Base-by-base conservation (phyloP, 2,329 filamentous ascomycete genomes). In the Chrysoporthe puriensis region DNA sequence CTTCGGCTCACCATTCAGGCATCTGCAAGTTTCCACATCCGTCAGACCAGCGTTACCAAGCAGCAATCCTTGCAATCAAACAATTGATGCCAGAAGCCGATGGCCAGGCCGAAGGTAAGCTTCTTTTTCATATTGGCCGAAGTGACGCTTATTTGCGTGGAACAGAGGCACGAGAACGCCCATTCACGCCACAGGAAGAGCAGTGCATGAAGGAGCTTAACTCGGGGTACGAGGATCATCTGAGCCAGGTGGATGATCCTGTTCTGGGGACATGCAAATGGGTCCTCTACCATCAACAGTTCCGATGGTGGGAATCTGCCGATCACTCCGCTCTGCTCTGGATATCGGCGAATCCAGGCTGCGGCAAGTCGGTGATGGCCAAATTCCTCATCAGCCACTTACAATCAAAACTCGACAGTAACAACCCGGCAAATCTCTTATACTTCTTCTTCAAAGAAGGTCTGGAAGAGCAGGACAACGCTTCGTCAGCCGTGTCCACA, bases 361-460 rank as follows among this genome's bases (percentile, higher is more conserved):
- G 52, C 34, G 52, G 52, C 18, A 57, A 57, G 26, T 57, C 52
- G 21, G 52, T 57, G 13, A 57, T 57, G 21, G 52, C 52, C 4
- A 57, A 57, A 57, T 57, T 57, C 18, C 34, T 57, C 21, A 36
- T 57, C 52, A 14, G 26, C 21, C 21, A 57, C 34, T 26, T 57
- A 14, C 16, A 2, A 13, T 32, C 52, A 16, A 36, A n/a, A 26
- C 7, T 14, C 11, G 21, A 14, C 34, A 32, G 21, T 14, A 32
- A 26, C 34, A 26, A 8, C 7, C 16, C 21, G 4, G 14, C 13
- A 16, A 26, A 26, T 36, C 11, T 57, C 21, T 57, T 14, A 5
- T 26, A 57, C 21, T 57, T 57, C 34, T 57, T 57, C 21, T 57
- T 57, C 52, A 57, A 26, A 26, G 52, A 57, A 6, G 52, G 52